phyloP scores from a whole-genome alignment of 1,139 yeast genomes.

The Lodderomyces orthopsilosis region DNA sequence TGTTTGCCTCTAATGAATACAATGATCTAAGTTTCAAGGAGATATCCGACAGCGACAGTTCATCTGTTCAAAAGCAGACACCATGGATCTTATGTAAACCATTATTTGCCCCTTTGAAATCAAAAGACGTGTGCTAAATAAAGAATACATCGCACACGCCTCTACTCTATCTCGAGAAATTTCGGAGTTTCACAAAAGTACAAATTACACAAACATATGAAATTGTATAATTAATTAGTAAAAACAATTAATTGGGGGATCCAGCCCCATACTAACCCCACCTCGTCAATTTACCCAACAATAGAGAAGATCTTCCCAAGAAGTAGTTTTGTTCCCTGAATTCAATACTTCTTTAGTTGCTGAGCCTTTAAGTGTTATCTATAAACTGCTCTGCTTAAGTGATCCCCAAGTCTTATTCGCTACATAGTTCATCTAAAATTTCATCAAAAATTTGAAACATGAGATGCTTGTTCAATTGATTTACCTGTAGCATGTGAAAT shows the following conservation, averaged over 20 bases:
- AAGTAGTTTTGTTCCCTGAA: no score
- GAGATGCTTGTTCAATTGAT: slow-evolving; percentile 63
- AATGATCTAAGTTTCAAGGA: no score
- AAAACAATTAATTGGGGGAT: neutral
- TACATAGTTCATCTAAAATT: slow-evolving; percentile 23
- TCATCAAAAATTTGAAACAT: slow-evolving; percentile 49
- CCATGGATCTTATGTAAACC: no score
- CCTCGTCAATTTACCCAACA: neutral
- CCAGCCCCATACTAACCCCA: neutral
- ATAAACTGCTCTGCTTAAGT: no score
- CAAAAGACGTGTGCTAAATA: neutral
- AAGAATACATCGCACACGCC: neutral
- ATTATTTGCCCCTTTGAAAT: no score
- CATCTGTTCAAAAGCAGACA: no score
- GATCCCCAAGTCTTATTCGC: no score
- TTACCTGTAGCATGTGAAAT: slow-evolving; percentile 73
- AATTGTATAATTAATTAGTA: neutral
- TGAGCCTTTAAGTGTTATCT: no score
- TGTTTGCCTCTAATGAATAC: no score
- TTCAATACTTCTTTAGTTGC: no score
- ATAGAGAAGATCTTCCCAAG: neutral
- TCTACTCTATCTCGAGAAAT: neutral
- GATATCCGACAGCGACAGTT: no score
- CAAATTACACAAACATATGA: neutral
- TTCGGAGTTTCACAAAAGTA: neutral